A percentile compares a stretch with the other conserved stretches of the same genome.
These are phyloP conservation scores for Eucalyptus sp. DNA, from an alignment of 345 rosid species.

Conservation along the genomic window DNA sequence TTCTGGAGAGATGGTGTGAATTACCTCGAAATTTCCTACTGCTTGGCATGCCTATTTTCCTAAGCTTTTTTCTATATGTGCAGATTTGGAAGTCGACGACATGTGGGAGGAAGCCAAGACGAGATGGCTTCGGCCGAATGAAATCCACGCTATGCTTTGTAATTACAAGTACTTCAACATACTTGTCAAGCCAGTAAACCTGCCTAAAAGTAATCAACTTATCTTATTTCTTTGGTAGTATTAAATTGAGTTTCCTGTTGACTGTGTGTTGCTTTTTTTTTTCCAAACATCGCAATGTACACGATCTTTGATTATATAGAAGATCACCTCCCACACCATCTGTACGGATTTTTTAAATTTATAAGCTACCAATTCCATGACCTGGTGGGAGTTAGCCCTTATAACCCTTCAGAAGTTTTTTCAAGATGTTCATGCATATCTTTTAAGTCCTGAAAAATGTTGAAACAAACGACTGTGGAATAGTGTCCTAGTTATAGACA, in stretches of 20 bases:
- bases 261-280: background rate
- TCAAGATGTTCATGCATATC: background rate
- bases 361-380: background rate
- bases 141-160: slow-evolving; percentile 75
- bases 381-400: background rate
- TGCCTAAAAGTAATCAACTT: slow-evolving; percentile 56
- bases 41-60: background rate
- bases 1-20: background rate
- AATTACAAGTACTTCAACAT: slow-evolving; percentile 63
- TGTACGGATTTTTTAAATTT: background rate
- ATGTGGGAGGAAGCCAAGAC: slow-evolving; percentile 66
- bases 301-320: background rate
- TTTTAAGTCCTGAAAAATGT: background rate
- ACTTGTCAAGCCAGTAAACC: slow-evolving; percentile 69
- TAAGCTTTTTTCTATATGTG: background rate
- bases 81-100: slow-evolving; percentile 68
- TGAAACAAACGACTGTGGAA: background rate
- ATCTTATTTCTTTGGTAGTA: background rate
- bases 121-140: slow-evolving; percentile 98
- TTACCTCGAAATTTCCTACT: background rate
- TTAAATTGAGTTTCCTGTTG: background rate
- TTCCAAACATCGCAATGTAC: background rate
- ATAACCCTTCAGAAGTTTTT: background rate
- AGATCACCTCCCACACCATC: background rate
- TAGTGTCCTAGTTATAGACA: background rate